Evolutionary conservation across 2,329 filamentous ascomycete species (phyloP).

Genomic region (Botrytis sinoallii): DNA sequence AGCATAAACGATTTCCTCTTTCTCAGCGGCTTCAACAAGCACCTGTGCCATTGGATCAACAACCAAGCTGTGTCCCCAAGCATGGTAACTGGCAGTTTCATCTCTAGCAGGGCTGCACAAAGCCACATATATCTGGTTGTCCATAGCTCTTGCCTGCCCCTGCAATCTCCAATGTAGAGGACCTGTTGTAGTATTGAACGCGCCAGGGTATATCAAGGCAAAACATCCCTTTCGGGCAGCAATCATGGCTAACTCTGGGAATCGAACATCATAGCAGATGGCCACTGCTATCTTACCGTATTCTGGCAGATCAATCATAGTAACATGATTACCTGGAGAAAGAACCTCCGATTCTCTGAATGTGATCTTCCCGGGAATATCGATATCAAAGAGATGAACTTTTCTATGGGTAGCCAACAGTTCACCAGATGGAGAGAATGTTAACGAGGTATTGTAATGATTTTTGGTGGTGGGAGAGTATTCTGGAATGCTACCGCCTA

Average conservation of each 20-base stretch:
- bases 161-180: slow-evolving; percentile 87
- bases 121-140: slow-evolving; percentile 93
- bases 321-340: slow-evolving; percentile 78
- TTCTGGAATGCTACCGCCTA: slow-evolving; percentile 93
- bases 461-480: slow-evolving; percentile 58
- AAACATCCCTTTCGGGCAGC: slow-evolving; percentile 86
- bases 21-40: slow-evolving; percentile 74
- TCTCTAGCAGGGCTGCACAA: slow-evolving; percentile 89
- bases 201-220: slow-evolving; percentile 87
- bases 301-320: slow-evolving; percentile 79
- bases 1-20: slow-evolving; percentile 71
- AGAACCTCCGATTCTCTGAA: slow-evolving; percentile 92
- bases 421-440: slow-evolving; percentile 74
- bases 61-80: slow-evolving; percentile 88
- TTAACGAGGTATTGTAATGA: slow-evolving; percentile 88
- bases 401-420: slow-evolving; percentile 89
- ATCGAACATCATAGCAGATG: slow-evolving; percentile 97
- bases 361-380: slow-evolving; percentile 90
- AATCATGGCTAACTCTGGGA: slow-evolving; percentile 88
- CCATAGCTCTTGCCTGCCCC: slow-evolving; percentile 78
- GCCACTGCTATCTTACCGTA: slow-evolving; percentile 85
- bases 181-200: slow-evolving; percentile 93
- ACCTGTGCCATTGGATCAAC: slow-evolving; percentile 84
- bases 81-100: slow-evolving; percentile 72
- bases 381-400: slow-evolving; percentile 95